A percentile compares a stretch with the other conserved stretches of the same genome.
These are phyloP conservation scores for Penicillium sp. DNA, from an alignment of 2,329 filamentous ascomycete species.

Conservation along the genomic window DNA sequence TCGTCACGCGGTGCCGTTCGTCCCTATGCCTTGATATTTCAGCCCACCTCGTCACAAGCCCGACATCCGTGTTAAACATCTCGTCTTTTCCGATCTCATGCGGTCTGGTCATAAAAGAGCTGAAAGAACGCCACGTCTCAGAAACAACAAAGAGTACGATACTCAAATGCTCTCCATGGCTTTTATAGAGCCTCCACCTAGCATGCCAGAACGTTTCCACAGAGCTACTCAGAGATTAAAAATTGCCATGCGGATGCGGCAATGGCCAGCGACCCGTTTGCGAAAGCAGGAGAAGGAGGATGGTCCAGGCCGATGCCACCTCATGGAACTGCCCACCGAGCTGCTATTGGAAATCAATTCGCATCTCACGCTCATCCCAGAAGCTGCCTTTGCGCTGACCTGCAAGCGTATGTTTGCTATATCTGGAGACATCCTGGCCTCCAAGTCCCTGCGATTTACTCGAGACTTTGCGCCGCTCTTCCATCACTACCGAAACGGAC, in stretches of 20 bases:
- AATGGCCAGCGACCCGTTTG: conserved; percentile 22
- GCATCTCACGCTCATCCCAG: conserved; percentile 32
- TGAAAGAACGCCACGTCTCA: conserved; percentile 4
- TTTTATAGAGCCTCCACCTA: conserved; percentile 15
- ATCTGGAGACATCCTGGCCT: conserved; percentile 28
- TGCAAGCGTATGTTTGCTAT: conserved; percentile 37
- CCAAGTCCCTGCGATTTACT: conserved; percentile 34
- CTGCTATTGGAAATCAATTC: conserved; percentile 37
- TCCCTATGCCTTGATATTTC: conserved; percentile 25
- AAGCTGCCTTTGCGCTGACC: conserved; percentile 37
- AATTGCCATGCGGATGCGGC: conserved; percentile 27
- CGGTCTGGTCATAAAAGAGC: conserved; percentile 8
- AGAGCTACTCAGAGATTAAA: conserved; percentile 31
- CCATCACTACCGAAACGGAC: conserved; percentile 37
- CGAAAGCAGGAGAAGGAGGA: conserved; percentile 16
- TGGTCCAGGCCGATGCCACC: conserved; percentile 23
- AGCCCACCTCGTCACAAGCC: conserved; percentile 12
- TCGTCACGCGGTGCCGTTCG: conserved; percentile 26
- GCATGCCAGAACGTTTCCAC: conserved; percentile 29
- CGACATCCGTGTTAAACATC: conserved; percentile 13
- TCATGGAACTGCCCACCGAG: conserved; percentile 39
- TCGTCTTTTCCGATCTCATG: conserved; percentile 14
- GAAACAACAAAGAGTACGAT: conserved; percentile 9
- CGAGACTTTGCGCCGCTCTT: conserved; percentile 40
- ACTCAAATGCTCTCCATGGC: conserved; percentile 14